Base-by-base conservation (phyloP, 768 basidiomycete genomes). In the Phanerodontia chrysosporium region DNA sequence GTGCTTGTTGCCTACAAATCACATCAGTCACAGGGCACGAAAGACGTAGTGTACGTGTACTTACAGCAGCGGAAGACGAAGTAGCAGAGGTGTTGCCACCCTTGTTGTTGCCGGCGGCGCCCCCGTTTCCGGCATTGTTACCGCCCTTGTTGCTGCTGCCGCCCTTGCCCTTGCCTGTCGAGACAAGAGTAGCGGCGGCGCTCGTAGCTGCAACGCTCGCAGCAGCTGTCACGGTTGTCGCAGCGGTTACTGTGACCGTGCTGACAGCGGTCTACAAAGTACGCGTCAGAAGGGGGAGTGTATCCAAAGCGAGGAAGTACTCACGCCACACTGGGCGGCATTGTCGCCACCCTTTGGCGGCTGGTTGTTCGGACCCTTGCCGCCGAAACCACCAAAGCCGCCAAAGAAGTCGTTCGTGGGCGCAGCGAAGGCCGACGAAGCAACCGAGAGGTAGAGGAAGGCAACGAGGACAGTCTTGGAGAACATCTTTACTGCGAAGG, bases 241-340 rank as follows among this genome's bases (percentile, higher is more conserved):
- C 74, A 22, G 69, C 73, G 49, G 74, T 76, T 32, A 75, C 74
- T 9, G 75, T 76, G 8, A 76, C 76, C 16, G 75, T 75, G 14
- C 62, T 59, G 36, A 66, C 71, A 36, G 64, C 58, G 52, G 55
- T 32, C 54, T 56, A 18, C 16, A 60, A 55, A 51, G 58, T 27
- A 59, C 39, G 18, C 65, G 57, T 54, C 46, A 53, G 58, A 54
- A 22, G 61, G 27, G 44, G 65, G 44, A 28, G 57, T 48, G 29
- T 13, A 35, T 7, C 25, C 49, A 45, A 24, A 16, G 57, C 21
- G 44, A 51, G n/a, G n/a, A n/a, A 10, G 25, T 44, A 42, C 60
- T 51, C 30, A 61, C 60, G 27, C 53, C 35, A 32, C 60, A 61
- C 14, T 45, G n/a, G 13, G 24, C 48, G 14, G 45, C 56, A 45